Conservation (phyloP, 2,329 filamentous ascomycete species). For the Raffaelea ambrosiae region DNA sequence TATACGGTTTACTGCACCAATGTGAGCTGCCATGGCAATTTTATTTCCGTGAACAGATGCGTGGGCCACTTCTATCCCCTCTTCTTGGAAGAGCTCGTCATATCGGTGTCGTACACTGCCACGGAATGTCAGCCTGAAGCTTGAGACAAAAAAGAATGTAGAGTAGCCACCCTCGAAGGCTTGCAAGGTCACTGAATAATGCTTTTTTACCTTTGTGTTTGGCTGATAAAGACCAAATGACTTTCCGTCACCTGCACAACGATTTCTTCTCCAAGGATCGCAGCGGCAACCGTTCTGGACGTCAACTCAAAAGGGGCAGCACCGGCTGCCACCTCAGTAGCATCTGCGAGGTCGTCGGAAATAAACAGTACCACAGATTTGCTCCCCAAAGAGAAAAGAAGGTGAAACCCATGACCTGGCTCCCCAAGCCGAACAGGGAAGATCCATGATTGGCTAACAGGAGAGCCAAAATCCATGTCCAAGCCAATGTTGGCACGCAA, state of each 20-base stretch:
- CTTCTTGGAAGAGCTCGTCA: conserved; percentile 2
- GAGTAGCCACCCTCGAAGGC: too few relatives aligned
- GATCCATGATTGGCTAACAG: conserved; percentile 45
- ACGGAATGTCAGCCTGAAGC: background rate
- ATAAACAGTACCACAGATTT: conserved; percentile 40
- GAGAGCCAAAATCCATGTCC: conserved; percentile 41
- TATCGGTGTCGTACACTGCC: conserved; percentile 5
- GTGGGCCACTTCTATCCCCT: conserved; percentile 24
- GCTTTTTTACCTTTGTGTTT: conserved; percentile 27
- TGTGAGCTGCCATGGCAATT: conserved; percentile 35
- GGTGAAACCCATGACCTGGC: conserved; percentile 23
- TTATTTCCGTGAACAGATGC: conserved; percentile 29
- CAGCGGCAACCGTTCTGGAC: conserved; percentile 42
- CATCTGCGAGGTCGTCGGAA: conserved; percentile 36
- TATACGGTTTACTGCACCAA: conserved; percentile 26
- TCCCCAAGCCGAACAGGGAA: conserved; percentile 24
- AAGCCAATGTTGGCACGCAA: conserved; percentile 59
- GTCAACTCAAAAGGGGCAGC: conserved; percentile 40
- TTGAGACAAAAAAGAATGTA: too few relatives aligned
- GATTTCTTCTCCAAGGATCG: conserved; percentile 23
- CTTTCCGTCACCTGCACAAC: conserved; percentile 48
- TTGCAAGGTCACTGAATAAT: too few relatives aligned
- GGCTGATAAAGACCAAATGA: conserved; percentile 30
- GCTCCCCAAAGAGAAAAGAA: conserved; percentile 42
- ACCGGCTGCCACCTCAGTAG: conserved; percentile 31